phyloP scores from a whole-genome alignment of 2,329 filamentous ascomycete species.

The Pleurostoma richardsiae region DNA sequence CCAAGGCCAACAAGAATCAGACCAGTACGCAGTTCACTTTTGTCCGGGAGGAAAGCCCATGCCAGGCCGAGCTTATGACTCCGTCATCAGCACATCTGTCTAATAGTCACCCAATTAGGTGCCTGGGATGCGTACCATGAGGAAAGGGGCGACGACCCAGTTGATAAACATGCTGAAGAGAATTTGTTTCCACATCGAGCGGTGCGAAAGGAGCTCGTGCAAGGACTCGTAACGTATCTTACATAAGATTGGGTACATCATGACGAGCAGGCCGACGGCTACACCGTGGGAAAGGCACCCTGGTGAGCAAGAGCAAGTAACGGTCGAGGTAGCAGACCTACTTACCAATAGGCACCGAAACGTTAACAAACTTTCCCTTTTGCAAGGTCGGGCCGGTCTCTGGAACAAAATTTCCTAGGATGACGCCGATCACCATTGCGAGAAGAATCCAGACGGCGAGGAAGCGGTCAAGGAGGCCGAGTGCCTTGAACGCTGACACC shows the following conservation, averaged over 20 bases:
- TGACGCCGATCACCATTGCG: constrained; percentile 70
- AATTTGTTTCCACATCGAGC: constrained; percentile 73
- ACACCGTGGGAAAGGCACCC: no score
- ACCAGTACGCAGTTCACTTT: constrained; percentile 54
- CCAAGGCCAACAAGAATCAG: constrained; percentile 80
- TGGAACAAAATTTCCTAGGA: constrained; percentile 71
- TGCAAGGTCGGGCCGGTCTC: constrained; percentile 57
- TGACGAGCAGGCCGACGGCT: constrained; percentile 71
- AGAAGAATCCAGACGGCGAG: constrained; percentile 72
- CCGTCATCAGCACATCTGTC: background rate
- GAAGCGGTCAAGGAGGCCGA: constrained; percentile 41
- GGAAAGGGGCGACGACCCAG: constrained; percentile 75
- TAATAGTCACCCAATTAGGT: background rate
- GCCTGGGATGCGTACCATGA: constrained; percentile 58
- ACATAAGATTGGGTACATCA: constrained; percentile 94
- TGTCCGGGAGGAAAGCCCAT: constrained; percentile 63
- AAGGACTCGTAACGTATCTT: constrained; percentile 77
- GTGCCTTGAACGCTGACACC: background rate
- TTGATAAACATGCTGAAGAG: constrained; percentile 71
- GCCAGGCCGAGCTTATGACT: constrained; percentile 52
- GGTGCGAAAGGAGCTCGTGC: constrained; percentile 57
- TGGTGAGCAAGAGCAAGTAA: background rate
- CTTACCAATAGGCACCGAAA: constrained; percentile 30
- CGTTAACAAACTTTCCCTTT: constrained; percentile 61
- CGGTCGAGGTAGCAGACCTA: constrained; percentile 3